A percentile compares a stretch with the other conserved stretches of the same genome.
Conservation (phyloP, 805 yeast genomes). For the Hanseniaspora nectarophila region DNA sequence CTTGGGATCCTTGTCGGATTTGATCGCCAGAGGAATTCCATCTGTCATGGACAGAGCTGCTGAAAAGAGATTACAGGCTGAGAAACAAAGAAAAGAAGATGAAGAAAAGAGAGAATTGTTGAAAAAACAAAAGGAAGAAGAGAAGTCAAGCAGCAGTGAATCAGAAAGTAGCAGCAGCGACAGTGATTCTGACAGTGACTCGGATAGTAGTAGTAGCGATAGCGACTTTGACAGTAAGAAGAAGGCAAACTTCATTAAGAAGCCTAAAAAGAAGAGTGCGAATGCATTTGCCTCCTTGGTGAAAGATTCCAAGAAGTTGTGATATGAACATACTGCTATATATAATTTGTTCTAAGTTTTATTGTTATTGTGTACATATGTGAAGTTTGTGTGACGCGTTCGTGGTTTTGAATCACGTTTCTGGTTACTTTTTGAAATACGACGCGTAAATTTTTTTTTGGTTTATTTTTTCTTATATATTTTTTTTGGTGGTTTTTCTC, state of each 20-base stretch:
- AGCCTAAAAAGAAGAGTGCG: slow-evolving; percentile 29
- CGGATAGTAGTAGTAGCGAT: neutral
- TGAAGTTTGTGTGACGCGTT: too few relatives aligned
- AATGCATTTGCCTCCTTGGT: slow-evolving; percentile 40
- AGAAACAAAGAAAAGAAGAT: slow-evolving; percentile 12
- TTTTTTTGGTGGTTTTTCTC: neutral
- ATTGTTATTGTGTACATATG: too few relatives aligned
- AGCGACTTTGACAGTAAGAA: slow-evolving; percentile 8
- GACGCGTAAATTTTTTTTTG: neutral
- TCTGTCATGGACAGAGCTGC: slow-evolving; percentile 43
- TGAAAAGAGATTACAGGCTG: slow-evolving; percentile 5
- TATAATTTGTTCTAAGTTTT: too few relatives aligned
- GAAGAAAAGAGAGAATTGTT: slow-evolving; percentile 1
- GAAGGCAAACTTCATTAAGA: slow-evolving; percentile 32
- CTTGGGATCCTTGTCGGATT: slow-evolving; percentile 43
- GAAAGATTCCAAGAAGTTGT: slow-evolving; percentile 33
- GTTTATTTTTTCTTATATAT: neutral
- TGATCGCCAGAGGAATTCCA: slow-evolving; percentile 56
- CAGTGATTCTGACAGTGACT: slow-evolving; percentile 14
- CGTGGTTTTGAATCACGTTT: too few relatives aligned
- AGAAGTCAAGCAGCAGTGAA: slow-evolving; percentile 4
- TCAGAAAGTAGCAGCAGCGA: slow-evolving; percentile 15
- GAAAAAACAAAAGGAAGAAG: neutral
- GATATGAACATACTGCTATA: neutral
- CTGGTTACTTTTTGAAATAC: too few relatives aligned